These are phyloP conservation scores for Lojkania enalia DNA, from an alignment of 2,329 filamentous ascomycete genomes.

Conservation along the genomic window DNA sequence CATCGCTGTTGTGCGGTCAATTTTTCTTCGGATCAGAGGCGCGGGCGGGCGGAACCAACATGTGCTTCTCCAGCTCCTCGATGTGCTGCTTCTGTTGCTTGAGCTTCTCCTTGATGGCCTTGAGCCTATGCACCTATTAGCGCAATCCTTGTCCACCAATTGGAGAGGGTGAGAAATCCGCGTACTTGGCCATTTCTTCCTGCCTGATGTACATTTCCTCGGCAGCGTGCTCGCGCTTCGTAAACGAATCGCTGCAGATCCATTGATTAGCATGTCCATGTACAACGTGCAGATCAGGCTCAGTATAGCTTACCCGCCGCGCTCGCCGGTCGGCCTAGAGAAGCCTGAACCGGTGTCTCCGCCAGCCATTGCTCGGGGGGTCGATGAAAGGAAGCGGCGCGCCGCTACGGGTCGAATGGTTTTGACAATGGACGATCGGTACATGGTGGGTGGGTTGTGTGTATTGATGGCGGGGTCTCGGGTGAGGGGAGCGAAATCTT, in stretches of 20 bases:
- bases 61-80: constrained; percentile 81
- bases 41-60: constrained; percentile 60
- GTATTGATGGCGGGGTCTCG: constrained; percentile 13
- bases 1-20: constrained; percentile 61
- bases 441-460: constrained; percentile 31
- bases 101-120: constrained; percentile 70
- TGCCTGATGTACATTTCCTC: constrained; percentile 84
- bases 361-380: constrained; percentile 48
- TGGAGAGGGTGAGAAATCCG: constrained; percentile 10
- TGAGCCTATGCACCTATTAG: constrained; percentile 56
- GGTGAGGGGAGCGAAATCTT: constrained; percentile 19
- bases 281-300: too few species aligned
- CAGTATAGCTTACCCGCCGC: constrained; percentile 31
- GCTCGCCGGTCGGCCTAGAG: constrained; percentile 46
- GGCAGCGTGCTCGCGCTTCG: constrained; percentile 82
- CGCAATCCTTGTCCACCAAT: not conserved
- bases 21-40: constrained; percentile 13
- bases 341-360: constrained; percentile 51
- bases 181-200: constrained; percentile 84
- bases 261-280: constrained; percentile 2
- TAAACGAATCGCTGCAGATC: constrained; percentile 78
- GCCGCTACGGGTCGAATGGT: constrained; percentile 43
- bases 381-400: constrained; percentile 48
- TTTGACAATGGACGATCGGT: constrained; percentile 46
- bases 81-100: constrained; percentile 79